Evolutionary conservation across 257 asterid species (phyloP).

Genomic region (Penstemon eatonii): DNA sequence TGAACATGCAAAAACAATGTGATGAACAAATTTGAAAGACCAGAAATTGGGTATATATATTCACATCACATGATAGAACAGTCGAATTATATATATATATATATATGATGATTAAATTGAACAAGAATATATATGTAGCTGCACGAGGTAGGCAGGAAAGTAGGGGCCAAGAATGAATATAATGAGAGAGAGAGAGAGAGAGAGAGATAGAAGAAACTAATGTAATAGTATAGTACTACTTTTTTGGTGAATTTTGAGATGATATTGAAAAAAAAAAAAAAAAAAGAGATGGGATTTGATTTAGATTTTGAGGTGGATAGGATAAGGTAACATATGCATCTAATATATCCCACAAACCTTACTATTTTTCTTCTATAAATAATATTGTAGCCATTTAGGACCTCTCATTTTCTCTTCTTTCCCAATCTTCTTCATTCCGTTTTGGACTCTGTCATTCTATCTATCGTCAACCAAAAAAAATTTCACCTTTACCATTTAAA

Average conservation of each 20-base stretch:
- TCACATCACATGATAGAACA: neutral
- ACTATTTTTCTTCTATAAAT: slow-evolving; percentile 3
- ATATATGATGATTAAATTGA: neutral
- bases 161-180: too few species aligned
- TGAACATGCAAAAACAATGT: too few species aligned
- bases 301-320: slow-evolving; percentile 39
- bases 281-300: neutral
- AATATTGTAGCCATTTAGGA: slow-evolving; percentile 38
- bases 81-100: neutral
- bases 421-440: slow-evolving; percentile 15
- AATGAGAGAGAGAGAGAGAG: neutral
- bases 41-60: too few species aligned
- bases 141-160: neutral
- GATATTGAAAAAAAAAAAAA: neutral
- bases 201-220: too few species aligned
- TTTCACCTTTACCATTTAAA: slow-evolving; percentile 17
- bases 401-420: slow-evolving; percentile 57
- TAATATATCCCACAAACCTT: slow-evolving; percentile 31
- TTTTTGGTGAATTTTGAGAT: too few species aligned
- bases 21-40: too few species aligned
- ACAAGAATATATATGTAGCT: neutral
- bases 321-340: slow-evolving; percentile 53
- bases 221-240: too few species aligned
- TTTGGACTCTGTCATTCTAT: slow-evolving; percentile 8
- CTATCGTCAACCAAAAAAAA: neutral